phyloP scores from a whole-genome alignment of 306 rosid genomes.

The Prosopis cineraria region DNA sequence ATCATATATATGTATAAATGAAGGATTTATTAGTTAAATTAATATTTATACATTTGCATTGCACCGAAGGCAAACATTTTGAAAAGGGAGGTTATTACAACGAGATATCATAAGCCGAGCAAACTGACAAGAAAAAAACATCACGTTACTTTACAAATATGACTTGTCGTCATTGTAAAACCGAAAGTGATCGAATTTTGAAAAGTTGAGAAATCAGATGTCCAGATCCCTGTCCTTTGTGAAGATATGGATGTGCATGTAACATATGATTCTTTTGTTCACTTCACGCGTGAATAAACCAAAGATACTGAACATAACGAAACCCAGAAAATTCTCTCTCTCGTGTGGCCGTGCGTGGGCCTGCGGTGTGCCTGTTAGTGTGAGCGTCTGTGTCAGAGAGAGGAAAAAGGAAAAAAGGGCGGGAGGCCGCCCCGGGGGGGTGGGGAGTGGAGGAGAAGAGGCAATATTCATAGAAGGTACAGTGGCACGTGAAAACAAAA shows the following conservation, averaged over 20 bases:
- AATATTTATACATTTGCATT: neutral
- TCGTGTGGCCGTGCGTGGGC: neutral
- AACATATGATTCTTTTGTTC: neutral
- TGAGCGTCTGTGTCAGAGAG: neutral
- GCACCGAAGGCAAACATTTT: conserved; percentile 1
- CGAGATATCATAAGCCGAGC: neutral
- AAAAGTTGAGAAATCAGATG: neutral
- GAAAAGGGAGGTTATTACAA: neutral
- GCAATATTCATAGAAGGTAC: conserved; percentile 4
- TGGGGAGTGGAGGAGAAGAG: neutral
- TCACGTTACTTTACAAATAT: neutral
- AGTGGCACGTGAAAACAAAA: conserved; percentile 26
- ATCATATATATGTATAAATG: neutral
- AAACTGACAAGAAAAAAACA: conserved; percentile 17
- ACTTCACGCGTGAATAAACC: neutral
- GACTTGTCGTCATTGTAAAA: neutral
- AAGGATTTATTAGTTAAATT: neutral
- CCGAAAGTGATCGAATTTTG: neutral
- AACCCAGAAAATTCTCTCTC: neutral
- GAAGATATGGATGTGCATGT: neutral
- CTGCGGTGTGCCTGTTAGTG: neutral
- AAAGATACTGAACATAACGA: neutral
- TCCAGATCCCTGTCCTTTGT: neutral
- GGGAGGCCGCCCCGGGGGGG: too few species aligned
- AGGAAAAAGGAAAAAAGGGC: too few species aligned